These are phyloP conservation scores for Haplosporangium sp. DNA, from an alignment of 371 early-diverging fungal genomes.

Conservation along the genomic window DNA sequence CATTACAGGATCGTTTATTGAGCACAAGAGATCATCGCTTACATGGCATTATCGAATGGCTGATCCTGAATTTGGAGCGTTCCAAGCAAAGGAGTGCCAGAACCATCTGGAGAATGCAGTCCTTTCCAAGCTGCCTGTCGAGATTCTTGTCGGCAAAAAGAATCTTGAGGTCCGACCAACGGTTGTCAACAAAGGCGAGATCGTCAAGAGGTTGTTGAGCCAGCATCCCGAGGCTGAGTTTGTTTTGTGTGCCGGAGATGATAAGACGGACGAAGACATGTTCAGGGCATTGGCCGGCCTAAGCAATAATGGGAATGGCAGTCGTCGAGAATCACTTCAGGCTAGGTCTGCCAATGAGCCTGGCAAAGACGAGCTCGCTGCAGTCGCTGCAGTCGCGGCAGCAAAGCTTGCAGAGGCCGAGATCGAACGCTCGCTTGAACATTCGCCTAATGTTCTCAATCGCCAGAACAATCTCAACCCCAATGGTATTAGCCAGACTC, in stretches of 20 bases:
- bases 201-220: constrained; percentile 83
- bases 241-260: constrained; percentile 94
- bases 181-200: constrained; percentile 88
- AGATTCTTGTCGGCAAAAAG: constrained; percentile 95
- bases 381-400: constrained; percentile 39
- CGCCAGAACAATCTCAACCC: constrained; percentile 2
- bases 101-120: constrained; percentile 91
- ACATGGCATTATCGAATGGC: constrained; percentile 95
- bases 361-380: constrained; percentile 26
- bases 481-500: background rate
- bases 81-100: constrained; percentile 92
- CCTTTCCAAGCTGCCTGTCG: constrained; percentile 90
- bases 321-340: constrained; percentile 21
- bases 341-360: constrained; percentile 19
- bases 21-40: constrained; percentile 82
- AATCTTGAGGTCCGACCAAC: constrained; percentile 92
- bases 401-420: constrained; percentile 43
- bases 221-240: constrained; percentile 79
- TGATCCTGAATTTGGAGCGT: constrained; percentile 77
- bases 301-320: background rate
- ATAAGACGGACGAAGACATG: constrained; percentile 98
- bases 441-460: constrained; percentile 7
- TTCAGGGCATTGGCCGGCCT: constrained; percentile 69
- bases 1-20: constrained; percentile 73
- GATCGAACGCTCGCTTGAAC: constrained; percentile 27